Conservation (phyloP, 305 asterid genomes). For the Fraxinus sp. region DNA sequence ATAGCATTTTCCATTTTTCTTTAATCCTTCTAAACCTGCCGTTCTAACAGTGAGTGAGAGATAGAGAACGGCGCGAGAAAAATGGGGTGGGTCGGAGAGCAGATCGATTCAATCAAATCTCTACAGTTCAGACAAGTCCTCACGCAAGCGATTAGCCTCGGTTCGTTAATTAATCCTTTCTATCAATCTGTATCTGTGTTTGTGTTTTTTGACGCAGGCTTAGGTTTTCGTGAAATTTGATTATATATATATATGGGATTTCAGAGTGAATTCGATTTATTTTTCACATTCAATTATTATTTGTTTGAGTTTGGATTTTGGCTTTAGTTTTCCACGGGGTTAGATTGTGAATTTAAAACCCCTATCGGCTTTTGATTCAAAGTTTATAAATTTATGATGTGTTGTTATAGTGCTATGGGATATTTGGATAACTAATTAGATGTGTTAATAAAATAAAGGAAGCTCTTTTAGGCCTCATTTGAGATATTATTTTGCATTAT, state of each 20-base stretch:
- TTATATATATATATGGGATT: not conserved
- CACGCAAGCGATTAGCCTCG: slow-evolving; percentile 82
- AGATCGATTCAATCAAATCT: slow-evolving; percentile 84
- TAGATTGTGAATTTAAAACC: not conserved
- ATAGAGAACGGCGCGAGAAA: slow-evolving; percentile 6
- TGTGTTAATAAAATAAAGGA: not conserved
- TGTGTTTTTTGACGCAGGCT: not conserved
- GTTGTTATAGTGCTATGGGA: not conserved
- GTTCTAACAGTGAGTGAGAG: not conserved
- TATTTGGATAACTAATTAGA: not conserved
- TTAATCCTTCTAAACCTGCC: not conserved
- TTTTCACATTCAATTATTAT: not conserved
- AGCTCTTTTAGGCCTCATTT: not conserved
- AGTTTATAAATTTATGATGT: not conserved
- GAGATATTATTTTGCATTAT: not conserved
- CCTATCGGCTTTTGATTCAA: not conserved
- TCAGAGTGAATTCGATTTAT: not conserved
- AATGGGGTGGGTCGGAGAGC: slow-evolving; percentile 96
- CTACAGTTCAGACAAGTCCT: slow-evolving; percentile 72
- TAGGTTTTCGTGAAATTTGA: not conserved
- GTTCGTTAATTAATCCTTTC: slow-evolving; percentile 34
- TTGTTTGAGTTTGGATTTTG: not conserved
- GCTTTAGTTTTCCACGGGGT: not conserved
- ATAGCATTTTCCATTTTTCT: too few relatives aligned
- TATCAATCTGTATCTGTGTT: not conserved